Evolutionary conservation across 2,329 filamentous ascomycete genomes (phyloP).

Genomic region (Pezicula radicicola): DNA sequence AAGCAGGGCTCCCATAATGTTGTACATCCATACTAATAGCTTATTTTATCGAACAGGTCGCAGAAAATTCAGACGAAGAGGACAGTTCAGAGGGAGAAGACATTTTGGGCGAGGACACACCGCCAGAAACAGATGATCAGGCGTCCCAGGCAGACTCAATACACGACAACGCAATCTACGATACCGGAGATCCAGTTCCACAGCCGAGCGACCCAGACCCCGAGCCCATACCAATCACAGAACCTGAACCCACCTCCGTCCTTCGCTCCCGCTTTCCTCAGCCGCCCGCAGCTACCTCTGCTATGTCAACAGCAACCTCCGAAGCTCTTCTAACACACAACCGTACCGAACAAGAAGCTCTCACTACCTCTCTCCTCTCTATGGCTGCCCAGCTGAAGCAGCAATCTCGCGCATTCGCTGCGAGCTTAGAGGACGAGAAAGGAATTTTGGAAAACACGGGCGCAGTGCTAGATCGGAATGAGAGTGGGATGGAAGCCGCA

Average conservation of each 20-base stretch:
- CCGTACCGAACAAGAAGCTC: slow-evolving; percentile 75
- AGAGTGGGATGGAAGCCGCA: slow-evolving; percentile 72
- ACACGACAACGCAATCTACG: background rate
- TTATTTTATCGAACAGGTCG: slow-evolving; percentile 19
- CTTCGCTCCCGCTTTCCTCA: slow-evolving; percentile 16
- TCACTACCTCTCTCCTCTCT: slow-evolving; percentile 77
- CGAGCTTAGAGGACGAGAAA: slow-evolving; percentile 69
- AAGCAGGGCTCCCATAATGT: too few species aligned
- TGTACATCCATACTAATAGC: slow-evolving; percentile 1
- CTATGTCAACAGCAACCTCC: slow-evolving; percentile 45
- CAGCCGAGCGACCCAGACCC: slow-evolving; percentile 4
- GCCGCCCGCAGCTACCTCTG: slow-evolving; percentile 13
- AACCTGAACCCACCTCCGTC: slow-evolving; percentile 11
- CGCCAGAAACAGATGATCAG: slow-evolving; percentile 35
- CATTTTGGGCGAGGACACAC: slow-evolving; percentile 50
- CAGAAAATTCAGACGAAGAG: slow-evolving; percentile 15
- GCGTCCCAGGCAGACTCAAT: slow-evolving; percentile 6
- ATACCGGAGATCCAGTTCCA: slow-evolving; percentile 4
- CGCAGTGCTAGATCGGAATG: slow-evolving; percentile 74
- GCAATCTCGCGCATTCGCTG: slow-evolving; percentile 69
- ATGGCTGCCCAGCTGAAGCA: slow-evolving; percentile 78
- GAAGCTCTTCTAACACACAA: slow-evolving; percentile 76
- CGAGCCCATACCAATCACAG: background rate
- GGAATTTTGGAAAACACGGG: slow-evolving; percentile 68
- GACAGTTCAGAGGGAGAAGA: slow-evolving; percentile 52